Conservation (phyloP, 371 early-diverging fungal genomes). For the Mortierella sp. region DNA sequence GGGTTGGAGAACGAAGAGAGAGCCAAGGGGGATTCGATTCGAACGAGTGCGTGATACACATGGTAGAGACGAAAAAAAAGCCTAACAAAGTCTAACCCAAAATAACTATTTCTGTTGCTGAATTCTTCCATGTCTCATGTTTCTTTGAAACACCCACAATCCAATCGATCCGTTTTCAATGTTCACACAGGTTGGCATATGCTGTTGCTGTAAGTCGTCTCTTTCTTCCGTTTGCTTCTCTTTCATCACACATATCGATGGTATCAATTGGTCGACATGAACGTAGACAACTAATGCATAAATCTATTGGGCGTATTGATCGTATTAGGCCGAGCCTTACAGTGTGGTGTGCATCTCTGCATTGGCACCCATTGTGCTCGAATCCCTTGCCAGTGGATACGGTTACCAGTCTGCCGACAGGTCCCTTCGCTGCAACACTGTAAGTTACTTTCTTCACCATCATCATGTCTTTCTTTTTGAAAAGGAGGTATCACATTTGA, state of each 20-base stretch:
- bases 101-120: not conserved
- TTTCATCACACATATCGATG: too few relatives aligned
- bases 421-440: conserved; percentile 53
- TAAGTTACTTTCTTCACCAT: too few relatives aligned
- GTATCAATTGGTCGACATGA: too few relatives aligned
- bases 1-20: not conserved
- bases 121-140: not conserved
- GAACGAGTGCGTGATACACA: not conserved
- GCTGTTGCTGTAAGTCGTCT: conserved; percentile 45
- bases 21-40: not conserved
- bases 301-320: too few relatives aligned
- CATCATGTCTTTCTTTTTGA: too few relatives aligned
- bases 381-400: conserved; percentile 58
- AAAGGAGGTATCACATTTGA: not conserved
- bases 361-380: conserved; percentile 64
- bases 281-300: too few relatives aligned
- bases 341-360: conserved; percentile 58
- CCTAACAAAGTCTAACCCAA: not conserved
- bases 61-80: not conserved
- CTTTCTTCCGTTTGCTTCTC: not conserved
- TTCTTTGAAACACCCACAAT: not conserved
- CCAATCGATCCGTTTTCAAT: not conserved
- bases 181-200: conserved; percentile 41
- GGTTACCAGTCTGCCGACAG: conserved; percentile 31
- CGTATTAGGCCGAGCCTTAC: conserved; percentile 54